These are phyloP conservation scores for Thoreauomyces humboldtii DNA, from an alignment of 192 early-diverging fungal species.

Conservation along the genomic window DNA sequence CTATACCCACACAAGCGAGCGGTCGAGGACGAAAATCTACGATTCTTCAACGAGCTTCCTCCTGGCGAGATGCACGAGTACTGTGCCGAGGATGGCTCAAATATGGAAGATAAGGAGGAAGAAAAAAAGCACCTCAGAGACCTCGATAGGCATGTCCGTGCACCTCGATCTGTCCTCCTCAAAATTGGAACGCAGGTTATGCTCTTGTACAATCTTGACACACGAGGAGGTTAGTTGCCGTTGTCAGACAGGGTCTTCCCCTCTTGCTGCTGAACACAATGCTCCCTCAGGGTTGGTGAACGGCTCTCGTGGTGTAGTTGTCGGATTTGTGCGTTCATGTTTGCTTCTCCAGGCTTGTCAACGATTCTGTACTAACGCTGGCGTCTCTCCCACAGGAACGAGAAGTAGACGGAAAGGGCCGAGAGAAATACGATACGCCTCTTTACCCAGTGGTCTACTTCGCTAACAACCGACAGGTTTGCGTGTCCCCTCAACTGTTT, in stretches of 20 bases:
- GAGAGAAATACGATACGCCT: neutral
- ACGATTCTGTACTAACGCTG: too few species aligned
- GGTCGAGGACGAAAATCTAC: conserved; percentile 69
- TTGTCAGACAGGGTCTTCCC: too few species aligned
- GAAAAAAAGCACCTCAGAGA: neutral
- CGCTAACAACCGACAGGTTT: neutral
- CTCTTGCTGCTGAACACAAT: too few species aligned
- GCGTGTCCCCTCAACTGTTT: neutral
- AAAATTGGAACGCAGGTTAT: conserved; percentile 80
- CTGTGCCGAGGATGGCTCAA: neutral
- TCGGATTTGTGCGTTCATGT: too few species aligned
- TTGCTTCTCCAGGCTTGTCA: too few species aligned
- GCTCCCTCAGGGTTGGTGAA: conserved; percentile 78
- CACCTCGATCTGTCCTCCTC: conserved; percentile 58
- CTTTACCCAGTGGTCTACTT: conserved; percentile 4
- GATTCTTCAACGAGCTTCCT: conserved; percentile 33
- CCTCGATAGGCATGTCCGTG: conserved; percentile 44
- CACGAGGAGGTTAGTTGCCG: too few species aligned
- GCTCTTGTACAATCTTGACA: conserved; percentile 58
- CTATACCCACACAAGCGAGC: conserved; percentile 70
- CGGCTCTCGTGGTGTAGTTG: conserved; percentile 71
- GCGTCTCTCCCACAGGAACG: neutral
- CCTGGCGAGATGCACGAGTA: neutral
- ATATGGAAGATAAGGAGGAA: conserved; percentile 16
- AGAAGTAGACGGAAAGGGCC: neutral